These are phyloP conservation scores for Glomus cerebriforme DNA, from an alignment of 192 early-diverging fungal genomes.

Conservation along the genomic window DNA sequence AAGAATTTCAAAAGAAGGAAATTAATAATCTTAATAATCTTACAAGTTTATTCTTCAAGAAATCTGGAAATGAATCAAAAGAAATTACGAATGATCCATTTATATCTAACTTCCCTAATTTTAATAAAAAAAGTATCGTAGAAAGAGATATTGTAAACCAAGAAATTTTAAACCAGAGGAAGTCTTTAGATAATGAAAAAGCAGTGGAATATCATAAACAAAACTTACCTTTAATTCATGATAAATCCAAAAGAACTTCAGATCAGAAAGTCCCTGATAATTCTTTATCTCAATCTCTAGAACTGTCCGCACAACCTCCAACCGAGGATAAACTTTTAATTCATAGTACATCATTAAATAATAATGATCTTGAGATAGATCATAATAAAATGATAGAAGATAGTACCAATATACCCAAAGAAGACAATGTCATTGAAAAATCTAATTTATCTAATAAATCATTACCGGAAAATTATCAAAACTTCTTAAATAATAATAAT, in stretches of 20 bases:
- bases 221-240: neutral
- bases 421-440: neutral
- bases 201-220: neutral
- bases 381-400: neutral
- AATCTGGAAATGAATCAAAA: neutral
- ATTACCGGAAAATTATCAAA: too few species aligned
- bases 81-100: neutral
- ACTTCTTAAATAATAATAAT: neutral
- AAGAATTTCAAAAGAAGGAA: slow-evolving; percentile 14
- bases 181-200: neutral
- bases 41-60: neutral
- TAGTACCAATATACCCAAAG: neutral
- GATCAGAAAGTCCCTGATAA: neutral
- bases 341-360: neutral
- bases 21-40: neutral
- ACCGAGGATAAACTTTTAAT: neutral
- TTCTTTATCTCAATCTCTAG: neutral
- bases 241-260: neutral
- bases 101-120: neutral
- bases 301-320: neutral
- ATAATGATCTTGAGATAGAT: neutral
- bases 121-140: neutral
- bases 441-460: too few species aligned
- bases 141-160: neutral
- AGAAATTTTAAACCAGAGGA: neutral